Evolutionary conservation across 2,329 filamentous ascomycete species (phyloP), one percentile per base, ranked within the genome.

Genomic region (Remersonia thermophila): DNA sequence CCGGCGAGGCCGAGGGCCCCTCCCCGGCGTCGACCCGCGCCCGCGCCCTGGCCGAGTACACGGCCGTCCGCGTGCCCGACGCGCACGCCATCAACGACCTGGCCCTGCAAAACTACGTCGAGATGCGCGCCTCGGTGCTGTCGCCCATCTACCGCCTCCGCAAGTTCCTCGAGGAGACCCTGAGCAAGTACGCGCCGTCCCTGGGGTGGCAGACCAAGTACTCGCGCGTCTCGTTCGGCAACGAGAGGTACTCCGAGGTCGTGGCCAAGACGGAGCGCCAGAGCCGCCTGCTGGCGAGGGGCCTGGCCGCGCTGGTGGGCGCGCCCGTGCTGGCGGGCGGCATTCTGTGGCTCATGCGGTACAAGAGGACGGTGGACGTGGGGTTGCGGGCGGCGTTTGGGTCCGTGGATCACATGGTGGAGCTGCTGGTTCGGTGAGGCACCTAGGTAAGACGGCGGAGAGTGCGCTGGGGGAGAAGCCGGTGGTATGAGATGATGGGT

Each of bases 191-290:
- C 49, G 52, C 93, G 2, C 91, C 91, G 0, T 62, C 69, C 17
- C 59, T 87, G 10, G 91, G 89, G 1, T 95, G 89, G 78, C 77
- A 80, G 53, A 98, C 91, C 2, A 85, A 94, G 60, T 98, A 98
- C 55, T 77, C 82, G 1, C 72, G 89, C 14, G 80, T 98, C 7
- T 94, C 86, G 47, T 98, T 98, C 55, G 84, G 84, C 40, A 95
- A 94, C 51, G 81, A 93, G 60, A 66, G 83, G 14, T 98, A 98
- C 57, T 83, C 82, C 1, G 80, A 93, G 42, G 82, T 96, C 3
- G 70, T 85, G 25, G 65, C 62, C 27, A 73, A 71, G 46, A 84
- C 80, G 38, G 71, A 80, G 37, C 60, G 71, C 37, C 86, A 94
- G 56, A 77, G 80, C 2, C 63, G 61, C 43, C 56, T 81, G 4